These are phyloP conservation scores for Voacanga thouarsii DNA, from an alignment of 257 asterid genomes.

Conservation along the genomic window DNA sequence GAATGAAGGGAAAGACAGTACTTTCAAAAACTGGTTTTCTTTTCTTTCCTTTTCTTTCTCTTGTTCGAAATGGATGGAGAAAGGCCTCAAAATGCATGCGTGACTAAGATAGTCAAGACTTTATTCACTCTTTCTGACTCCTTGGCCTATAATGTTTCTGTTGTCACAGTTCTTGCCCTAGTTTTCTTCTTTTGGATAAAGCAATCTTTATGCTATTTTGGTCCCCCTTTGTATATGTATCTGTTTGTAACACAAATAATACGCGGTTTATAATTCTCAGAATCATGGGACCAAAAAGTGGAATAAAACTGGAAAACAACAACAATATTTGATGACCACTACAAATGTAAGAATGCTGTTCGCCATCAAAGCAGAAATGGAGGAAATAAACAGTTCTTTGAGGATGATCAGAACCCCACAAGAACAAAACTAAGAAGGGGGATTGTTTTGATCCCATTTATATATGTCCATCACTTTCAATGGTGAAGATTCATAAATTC, in stretches of 20 bases:
- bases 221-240: neutral
- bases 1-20: neutral
- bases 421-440: neutral
- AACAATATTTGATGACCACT: neutral
- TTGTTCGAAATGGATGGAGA: neutral
- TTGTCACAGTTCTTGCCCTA: neutral
- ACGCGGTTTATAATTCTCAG: neutral
- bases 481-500: neutral
- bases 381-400: neutral
- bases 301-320: neutral
- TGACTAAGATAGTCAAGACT: neutral
- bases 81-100: conserved; percentile 5
- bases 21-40: neutral
- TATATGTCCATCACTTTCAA: neutral
- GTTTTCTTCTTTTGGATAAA: neutral
- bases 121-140: neutral
- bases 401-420: neutral
- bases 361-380: neutral
- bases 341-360: neutral
- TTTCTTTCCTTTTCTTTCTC: neutral
- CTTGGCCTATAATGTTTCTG: neutral
- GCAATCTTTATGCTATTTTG: neutral
- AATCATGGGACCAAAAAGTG: neutral
- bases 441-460: neutral
- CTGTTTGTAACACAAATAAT: neutral